These are phyloP conservation scores for Alternaria sp. DNA, from an alignment of 2,329 filamentous ascomycete species.

Conservation along the genomic window DNA sequence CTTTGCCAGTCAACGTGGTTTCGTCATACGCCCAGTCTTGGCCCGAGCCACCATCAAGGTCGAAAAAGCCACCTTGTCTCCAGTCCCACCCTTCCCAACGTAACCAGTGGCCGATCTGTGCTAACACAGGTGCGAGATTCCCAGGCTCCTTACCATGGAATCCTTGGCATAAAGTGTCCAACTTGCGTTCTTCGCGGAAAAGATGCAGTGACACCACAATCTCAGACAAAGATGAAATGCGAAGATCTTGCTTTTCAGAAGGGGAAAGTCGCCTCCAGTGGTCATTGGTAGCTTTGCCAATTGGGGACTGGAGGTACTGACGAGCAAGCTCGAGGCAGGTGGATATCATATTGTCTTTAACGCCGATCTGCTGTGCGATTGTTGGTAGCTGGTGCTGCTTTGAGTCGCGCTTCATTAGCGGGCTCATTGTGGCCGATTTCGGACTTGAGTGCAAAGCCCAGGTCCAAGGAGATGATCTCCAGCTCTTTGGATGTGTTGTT, in stretches of 20 bases:
- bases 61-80: slow-evolving; percentile 63
- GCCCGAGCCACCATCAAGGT: slow-evolving; percentile 66
- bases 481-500: slow-evolving; percentile 38
- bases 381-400: slow-evolving; percentile 16
- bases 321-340: slow-evolving; percentile 45
- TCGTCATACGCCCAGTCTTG: slow-evolving; percentile 65
- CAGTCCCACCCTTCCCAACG: slow-evolving; percentile 72
- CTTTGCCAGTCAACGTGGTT: slow-evolving; percentile 45
- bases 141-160: slow-evolving; percentile 55
- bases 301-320: slow-evolving; percentile 45
- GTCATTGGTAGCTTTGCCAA: slow-evolving; percentile 54
- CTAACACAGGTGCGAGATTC: slow-evolving; percentile 75
- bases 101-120: slow-evolving; percentile 84
- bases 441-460: slow-evolving; percentile 44
- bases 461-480: slow-evolving; percentile 44
- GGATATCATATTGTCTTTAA: slow-evolving; percentile 38
- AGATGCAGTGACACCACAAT: slow-evolving; percentile 81
- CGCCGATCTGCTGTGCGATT: slow-evolving; percentile 38
- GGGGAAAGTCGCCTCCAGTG: slow-evolving; percentile 64
- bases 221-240: slow-evolving; percentile 67
- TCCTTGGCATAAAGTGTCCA: slow-evolving; percentile 69
- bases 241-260: slow-evolving; percentile 45
- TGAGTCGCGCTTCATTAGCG: slow-evolving; percentile 31
- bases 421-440: slow-evolving; percentile 32
- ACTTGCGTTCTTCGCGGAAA: slow-evolving; percentile 86